Conservation (phyloP, 805 yeast genomes). For the Wickerhamomyces subpelliculosus region DNA sequence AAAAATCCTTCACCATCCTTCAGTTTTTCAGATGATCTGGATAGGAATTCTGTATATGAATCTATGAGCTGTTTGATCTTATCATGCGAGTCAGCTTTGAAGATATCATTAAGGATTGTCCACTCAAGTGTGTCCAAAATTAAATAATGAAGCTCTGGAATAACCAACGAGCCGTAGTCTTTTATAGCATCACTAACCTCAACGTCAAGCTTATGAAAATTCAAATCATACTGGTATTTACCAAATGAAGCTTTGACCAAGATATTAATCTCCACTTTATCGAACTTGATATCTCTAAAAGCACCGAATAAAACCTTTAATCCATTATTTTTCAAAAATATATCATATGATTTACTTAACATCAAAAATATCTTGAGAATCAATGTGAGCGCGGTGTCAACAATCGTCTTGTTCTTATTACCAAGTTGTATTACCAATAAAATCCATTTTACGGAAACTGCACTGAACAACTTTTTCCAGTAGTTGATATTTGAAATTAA, state of each 20-base stretch:
- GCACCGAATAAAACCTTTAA: slow-evolving; percentile 38
- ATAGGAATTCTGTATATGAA: slow-evolving; percentile 18
- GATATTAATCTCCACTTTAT: slow-evolving; percentile 22
- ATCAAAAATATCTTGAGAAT: slow-evolving; percentile 42
- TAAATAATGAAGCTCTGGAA: slow-evolving; percentile 39
- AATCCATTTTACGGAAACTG: slow-evolving; percentile 63
- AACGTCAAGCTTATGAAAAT: slow-evolving; percentile 11
- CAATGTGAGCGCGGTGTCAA: slow-evolving; percentile 31
- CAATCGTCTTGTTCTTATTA: slow-evolving; percentile 24
- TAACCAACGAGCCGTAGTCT: slow-evolving; percentile 13
- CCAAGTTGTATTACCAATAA: slow-evolving; percentile 40
- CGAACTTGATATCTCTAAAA: slow-evolving; percentile 38
- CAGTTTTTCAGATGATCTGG: slow-evolving; percentile 22
- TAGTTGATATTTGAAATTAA: slow-evolving; percentile 36
- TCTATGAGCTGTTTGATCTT: slow-evolving; percentile 23
- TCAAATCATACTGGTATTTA: slow-evolving; percentile 23
- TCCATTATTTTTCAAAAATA: slow-evolving; percentile 49
- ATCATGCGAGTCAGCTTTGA: slow-evolving; percentile 28
- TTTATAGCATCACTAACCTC: slow-evolving; percentile 7
- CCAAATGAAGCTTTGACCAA: slow-evolving; percentile 44
- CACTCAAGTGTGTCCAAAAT: slow-evolving; percentile 29
- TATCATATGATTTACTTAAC: slow-evolving; percentile 38
- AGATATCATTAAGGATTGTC: slow-evolving; percentile 28
- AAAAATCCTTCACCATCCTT: slow-evolving; percentile 21
- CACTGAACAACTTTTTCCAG: slow-evolving; percentile 39